Percentiles rank a stretch among this genome's conserved stretches.
These are phyloP conservation scores for Paramecium sexaurelia DNA, from an alignment of 73 alveolate genomes.

Conservation along the genomic window DNA sequence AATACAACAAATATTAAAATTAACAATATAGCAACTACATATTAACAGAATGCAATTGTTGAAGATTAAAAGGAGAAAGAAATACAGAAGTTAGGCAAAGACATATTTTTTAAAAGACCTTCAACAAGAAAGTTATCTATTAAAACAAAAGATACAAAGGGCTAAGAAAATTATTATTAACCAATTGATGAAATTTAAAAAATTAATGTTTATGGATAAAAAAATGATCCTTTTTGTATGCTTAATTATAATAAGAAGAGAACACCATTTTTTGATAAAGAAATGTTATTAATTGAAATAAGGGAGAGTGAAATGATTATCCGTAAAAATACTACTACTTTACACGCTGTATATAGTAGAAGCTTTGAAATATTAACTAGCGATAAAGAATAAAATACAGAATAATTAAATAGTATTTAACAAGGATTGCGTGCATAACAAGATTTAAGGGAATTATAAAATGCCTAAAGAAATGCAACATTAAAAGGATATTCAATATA, in stretches of 20 bases:
- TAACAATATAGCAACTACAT: neutral
- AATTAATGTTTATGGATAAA: neutral
- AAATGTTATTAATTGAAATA: neutral
- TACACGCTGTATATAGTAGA: neutral
- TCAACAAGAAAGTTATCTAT: conserved; percentile 33
- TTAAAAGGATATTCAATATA: conserved; percentile 25
- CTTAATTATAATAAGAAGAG: neutral
- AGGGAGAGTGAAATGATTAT: neutral
- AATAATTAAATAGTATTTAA: conserved; percentile 23
- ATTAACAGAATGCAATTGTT: neutral
- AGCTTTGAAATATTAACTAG: conserved; percentile 49
- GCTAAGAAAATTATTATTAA: neutral
- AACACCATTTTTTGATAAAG: conserved; percentile 3
- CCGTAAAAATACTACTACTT: neutral
- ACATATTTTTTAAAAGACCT: neutral
- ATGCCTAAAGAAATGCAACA: conserved; percentile 16
- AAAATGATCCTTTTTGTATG: neutral
- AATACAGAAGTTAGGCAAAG: conserved; percentile 13
- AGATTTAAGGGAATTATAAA: conserved; percentile 22
- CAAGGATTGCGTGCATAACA: neutral
- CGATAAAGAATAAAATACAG: neutral
- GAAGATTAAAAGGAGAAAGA: neutral
- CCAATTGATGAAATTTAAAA: conserved; percentile 23
- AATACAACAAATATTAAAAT: neutral
- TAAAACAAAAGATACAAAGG: neutral